Percentiles rank a stretch among this genome's conserved stretches.
Conservation (phyloP, 1,284 basidiomycete species). For the Cutaneotrichosporon sp. region DNA sequence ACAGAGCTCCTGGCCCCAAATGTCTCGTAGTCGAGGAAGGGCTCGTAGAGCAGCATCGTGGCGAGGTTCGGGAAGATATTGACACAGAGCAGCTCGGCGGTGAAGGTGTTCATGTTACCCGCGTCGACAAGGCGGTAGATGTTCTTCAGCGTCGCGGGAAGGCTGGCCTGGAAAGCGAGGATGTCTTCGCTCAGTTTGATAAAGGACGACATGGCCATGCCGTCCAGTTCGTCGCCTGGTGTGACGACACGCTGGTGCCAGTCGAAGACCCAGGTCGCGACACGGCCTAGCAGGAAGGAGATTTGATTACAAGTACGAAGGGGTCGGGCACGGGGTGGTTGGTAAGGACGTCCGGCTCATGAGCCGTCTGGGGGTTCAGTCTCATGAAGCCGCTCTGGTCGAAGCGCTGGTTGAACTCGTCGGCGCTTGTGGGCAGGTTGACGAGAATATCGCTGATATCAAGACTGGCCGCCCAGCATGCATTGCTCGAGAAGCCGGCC, state of each 20-base stretch:
- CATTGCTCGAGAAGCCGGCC: constrained; percentile 29
- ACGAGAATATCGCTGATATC: constrained; percentile 24
- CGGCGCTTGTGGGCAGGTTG: constrained; percentile 26
- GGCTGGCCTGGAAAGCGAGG: constrained; percentile 26
- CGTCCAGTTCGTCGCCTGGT: constrained; percentile 27
- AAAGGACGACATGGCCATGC: constrained; percentile 21
- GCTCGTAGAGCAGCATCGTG: constrained; percentile 32
- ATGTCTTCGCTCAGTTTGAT: constrained; percentile 28
- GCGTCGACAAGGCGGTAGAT: constrained; percentile 27
- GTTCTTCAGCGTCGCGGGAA: constrained; percentile 29
- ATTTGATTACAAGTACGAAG: constrained; percentile 36
- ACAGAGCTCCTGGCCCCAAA: constrained; percentile 10
- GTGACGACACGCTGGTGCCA: constrained; percentile 37
- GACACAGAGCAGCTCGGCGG: constrained; percentile 30
- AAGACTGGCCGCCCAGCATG: constrained; percentile 29
- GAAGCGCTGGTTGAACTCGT: constrained; percentile 21
- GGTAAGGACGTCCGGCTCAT: constrained; percentile 24
- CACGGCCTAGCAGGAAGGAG: constrained; percentile 25
- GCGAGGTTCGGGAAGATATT: constrained; percentile 40
- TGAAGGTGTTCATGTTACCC: constrained; percentile 17
- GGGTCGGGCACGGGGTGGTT: constrained; percentile 37
- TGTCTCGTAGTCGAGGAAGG: constrained; percentile 27
- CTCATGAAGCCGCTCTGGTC: constrained; percentile 17
- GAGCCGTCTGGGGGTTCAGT: constrained; percentile 33
- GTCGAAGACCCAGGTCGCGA: constrained; percentile 27